Evolutionary conservation across 768 basidiomycete species (phyloP).

Genomic region (Boletus reticuloceps): DNA sequence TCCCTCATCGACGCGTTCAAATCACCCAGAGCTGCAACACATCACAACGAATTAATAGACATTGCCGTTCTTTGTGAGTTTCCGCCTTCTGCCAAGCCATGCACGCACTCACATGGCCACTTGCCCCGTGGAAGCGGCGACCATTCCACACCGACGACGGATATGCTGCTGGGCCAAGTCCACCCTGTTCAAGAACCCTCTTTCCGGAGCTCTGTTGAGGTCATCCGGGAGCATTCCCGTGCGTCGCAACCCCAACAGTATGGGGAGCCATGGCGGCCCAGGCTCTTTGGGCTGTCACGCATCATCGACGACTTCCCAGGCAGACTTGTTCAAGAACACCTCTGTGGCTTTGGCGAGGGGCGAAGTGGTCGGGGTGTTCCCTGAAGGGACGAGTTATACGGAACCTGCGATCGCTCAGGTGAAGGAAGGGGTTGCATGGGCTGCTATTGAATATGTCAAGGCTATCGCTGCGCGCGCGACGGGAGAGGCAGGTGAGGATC

Average conservation of each 20-base stretch:
- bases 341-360: conserved; percentile 52
- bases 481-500: conserved; percentile 25
- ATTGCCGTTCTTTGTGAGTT: conserved; percentile 43
- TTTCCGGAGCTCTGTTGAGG: conserved; percentile 47
- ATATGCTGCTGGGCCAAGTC: conserved; percentile 64
- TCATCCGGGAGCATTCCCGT: conserved; percentile 76
- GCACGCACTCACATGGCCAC: background rate
- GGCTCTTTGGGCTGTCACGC: background rate
- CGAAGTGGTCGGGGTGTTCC: conserved; percentile 66
- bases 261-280: background rate
- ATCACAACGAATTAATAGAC: conserved; percentile 72
- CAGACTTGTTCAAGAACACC: conserved; percentile 38
- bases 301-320: conserved; percentile 21
- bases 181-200: conserved; percentile 56
- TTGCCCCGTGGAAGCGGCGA: conserved; percentile 38
- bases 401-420: conserved; percentile 46
- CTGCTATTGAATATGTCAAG: conserved; percentile 65
- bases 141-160: conserved; percentile 53
- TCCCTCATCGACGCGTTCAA: background rate
- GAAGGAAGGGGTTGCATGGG: conserved; percentile 67
- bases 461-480: conserved; percentile 29
- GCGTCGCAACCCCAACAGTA: conserved; percentile 52
- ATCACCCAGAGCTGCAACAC: conserved; percentile 48
- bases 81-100: background rate
- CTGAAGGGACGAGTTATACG: conserved; percentile 23